Percentiles rank a stretch among this genome's conserved stretches.
phyloP scores from a whole-genome alignment of 108 stramenopile species.

The Skeletonema costatum region DNA sequence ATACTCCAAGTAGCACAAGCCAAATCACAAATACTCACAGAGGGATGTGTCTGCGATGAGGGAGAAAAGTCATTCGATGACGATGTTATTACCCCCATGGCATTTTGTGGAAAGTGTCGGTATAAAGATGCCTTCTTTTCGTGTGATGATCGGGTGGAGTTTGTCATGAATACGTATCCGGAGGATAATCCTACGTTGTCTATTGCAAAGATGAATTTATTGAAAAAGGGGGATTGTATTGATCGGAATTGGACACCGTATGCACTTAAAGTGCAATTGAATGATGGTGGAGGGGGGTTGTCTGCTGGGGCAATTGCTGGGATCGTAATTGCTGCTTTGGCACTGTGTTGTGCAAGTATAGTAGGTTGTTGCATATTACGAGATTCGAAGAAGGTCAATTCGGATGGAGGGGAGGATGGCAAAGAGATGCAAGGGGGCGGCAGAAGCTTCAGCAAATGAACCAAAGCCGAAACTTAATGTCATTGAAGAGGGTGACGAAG shows the following conservation, averaged over 20 bases:
- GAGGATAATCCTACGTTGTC: neutral
- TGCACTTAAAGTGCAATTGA: neutral
- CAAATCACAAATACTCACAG: neutral
- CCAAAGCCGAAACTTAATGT: neutral
- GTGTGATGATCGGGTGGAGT: conserved; percentile 2
- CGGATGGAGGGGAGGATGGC: neutral
- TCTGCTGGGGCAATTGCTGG: neutral
- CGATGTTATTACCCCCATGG: neutral
- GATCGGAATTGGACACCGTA: conserved; percentile 3
- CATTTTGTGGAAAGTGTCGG: neutral
- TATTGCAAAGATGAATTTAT: neutral
- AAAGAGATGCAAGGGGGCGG: neutral
- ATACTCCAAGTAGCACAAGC: neutral
- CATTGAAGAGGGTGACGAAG: neutral
- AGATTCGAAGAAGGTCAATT: neutral
- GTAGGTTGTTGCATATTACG: neutral
- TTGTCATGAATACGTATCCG: neutral
- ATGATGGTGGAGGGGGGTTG: neutral
- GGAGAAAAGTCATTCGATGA: neutral
- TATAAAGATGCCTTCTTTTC: neutral
- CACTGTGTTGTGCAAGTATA: neutral
- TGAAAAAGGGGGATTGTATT: neutral
- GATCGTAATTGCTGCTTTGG: neutral
- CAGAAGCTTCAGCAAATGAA: neutral
- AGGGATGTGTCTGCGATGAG: neutral